Base-by-base conservation (phyloP, 352 stramenopile genomes). In the Phytophthora uliginosa region DNA sequence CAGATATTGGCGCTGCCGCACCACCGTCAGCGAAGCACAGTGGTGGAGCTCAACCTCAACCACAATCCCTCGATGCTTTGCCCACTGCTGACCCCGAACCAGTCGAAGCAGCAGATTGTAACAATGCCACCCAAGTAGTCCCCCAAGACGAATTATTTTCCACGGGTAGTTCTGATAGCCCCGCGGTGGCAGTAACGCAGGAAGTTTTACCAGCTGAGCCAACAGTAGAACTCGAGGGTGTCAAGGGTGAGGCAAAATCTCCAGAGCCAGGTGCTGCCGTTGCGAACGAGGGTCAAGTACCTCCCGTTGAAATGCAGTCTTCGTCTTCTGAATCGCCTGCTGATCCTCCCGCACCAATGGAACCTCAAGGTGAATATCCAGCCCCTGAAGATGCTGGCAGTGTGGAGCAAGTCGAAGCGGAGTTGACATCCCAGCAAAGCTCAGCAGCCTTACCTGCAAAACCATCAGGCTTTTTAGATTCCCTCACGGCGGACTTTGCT, bases 401-500 rank as follows among this genome's bases (percentile, higher is more conserved):
- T 34, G 52, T 24, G 13, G 28, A 61, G 17, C 33, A 55, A 38
- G 63, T 20, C 20, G 18, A 59, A 22, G 36, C 9, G 15, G 42
- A 56, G 12, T 26, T 63, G 17, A 33, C 47, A 28, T 12, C 40
- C 4, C 52, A 63, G 13, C 50, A 50, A 24, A 62, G 53, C 18
- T 42, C 40, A 2, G 58, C 68, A 17, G 34, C 64, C 26, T 7
- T 69, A 4, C 12, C 24, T 34, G 20, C 47, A 12, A 76, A 78
- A 7, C 53, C 56, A n/a, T 17, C 63, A 2, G 42, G 58, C n/a
- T 79, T 73, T 48, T 54, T 83, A 5, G 65, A 77, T 4, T 81
- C 77, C 0, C 51, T 82, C 7, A 78, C 76, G 0, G 81, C 77
- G 0, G 40, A 76, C 1, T 83, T 91, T 54, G 57, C 74, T 18